Conservation (phyloP, 257 asterid species). For the Solanum pennellii region DNA sequence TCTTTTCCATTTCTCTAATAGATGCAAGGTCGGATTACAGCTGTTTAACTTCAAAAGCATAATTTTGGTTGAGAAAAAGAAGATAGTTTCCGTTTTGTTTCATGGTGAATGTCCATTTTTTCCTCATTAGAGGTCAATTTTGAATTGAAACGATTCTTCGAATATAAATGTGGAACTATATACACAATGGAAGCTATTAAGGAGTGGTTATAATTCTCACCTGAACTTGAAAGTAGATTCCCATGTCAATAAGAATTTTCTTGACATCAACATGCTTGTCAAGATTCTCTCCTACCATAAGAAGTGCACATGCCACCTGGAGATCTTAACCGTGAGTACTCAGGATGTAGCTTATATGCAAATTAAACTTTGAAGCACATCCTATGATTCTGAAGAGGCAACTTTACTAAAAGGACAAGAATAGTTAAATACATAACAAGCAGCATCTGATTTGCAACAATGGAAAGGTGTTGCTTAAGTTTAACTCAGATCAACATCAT, state of each 20-base stretch:
- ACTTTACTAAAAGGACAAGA: not conserved
- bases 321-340: not conserved
- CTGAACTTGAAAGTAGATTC: conserved; percentile 95
- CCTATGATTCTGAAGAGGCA: not conserved
- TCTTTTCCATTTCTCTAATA: not conserved
- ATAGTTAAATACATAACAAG: not conserved
- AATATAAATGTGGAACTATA: not conserved
- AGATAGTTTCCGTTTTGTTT: not conserved
- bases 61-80: not conserved
- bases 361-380: not conserved
- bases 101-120: not conserved
- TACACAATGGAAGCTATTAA: not conserved
- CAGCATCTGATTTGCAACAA: not conserved
- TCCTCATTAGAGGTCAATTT: not conserved
- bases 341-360: not conserved
- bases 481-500: not conserved
- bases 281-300: conserved; percentile 86
- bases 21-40: not conserved
- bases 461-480: not conserved
- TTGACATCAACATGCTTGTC: conserved; percentile 58
- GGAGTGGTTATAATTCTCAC: conserved; percentile 22
- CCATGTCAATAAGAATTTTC: conserved; percentile 82
- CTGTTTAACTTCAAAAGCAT: not conserved
- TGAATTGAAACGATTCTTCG: not conserved
- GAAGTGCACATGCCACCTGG: conserved; percentile 93